Percentiles rank a stretch among this genome's conserved stretches.
Evolutionary conservation across 257 asterid species (phyloP).

Genomic region (Haberlea rhodopensis): DNA sequence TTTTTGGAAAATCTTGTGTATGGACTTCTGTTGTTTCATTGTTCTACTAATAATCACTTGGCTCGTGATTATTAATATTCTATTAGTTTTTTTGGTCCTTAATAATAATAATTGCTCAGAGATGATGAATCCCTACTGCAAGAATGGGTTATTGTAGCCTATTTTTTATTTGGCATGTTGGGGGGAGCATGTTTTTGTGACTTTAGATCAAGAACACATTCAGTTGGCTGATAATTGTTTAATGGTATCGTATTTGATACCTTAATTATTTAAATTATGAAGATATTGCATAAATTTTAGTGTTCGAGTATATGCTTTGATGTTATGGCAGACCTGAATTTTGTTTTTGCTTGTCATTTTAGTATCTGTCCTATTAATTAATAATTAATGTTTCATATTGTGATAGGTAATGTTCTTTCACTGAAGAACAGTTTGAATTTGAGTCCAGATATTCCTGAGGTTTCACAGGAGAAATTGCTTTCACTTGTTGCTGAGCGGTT

Average conservation of each 20-base stretch:
- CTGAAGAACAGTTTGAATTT: conserved; percentile 72
- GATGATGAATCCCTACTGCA: neutral
- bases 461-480: conserved; percentile 87
- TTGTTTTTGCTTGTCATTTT: conserved; percentile 8
- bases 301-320: neutral
- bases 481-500: conserved; percentile 87
- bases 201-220: conserved; percentile 7
- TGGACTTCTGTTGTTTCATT: neutral
- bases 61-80: neutral
- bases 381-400: conserved; percentile 23
- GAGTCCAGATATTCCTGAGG: conserved; percentile 85
- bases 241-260: neutral
- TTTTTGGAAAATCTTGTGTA: neutral
- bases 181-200: neutral
- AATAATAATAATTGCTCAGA: neutral
- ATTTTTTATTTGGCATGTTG: conserved; percentile 13
- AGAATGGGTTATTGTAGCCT: conserved; percentile 11
- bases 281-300: neutral
- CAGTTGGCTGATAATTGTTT: neutral
- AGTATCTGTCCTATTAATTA: conserved; percentile 21
- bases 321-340: neutral
- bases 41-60: neutral
- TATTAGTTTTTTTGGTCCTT: neutral
- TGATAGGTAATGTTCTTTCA: conserved; percentile 75
- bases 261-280: neutral